These are phyloP conservation scores for Solanum gracilifrons DNA, from an alignment of 257 asterid genomes.

Conservation along the genomic window DNA sequence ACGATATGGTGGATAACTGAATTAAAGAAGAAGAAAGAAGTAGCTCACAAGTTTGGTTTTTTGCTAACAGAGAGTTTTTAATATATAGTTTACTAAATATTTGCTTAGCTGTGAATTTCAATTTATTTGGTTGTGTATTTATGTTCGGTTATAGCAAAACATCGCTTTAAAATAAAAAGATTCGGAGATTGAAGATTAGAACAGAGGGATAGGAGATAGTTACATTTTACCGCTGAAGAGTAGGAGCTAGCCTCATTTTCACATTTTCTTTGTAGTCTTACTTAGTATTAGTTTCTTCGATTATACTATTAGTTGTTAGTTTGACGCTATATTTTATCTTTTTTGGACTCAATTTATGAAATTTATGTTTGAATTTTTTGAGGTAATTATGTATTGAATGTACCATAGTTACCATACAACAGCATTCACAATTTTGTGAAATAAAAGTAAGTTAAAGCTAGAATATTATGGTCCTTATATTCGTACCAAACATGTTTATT, in stretches of 20 bases:
- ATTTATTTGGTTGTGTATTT: not conserved
- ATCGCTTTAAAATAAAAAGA: rapidly evolving
- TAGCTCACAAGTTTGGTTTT: not conserved
- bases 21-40: not conserved
- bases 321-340: too few species aligned
- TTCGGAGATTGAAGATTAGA: rapidly evolving
- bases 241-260: too few species aligned
- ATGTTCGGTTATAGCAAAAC: rapidly evolving
- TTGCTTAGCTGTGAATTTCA: not conserved
- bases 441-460: not conserved
- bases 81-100: not conserved
- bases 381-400: too few species aligned
- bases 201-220: not conserved
- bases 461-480: not conserved
- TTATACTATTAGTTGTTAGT: too few species aligned
- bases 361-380: too few species aligned
- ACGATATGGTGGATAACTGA: not conserved
- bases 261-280: too few species aligned
- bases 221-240: too few species aligned
- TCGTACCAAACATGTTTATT: not conserved
- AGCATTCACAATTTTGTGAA: not conserved
- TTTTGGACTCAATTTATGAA: too few species aligned
- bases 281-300: too few species aligned
- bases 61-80: not conserved
- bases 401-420: too few species aligned